Evolutionary conservation across 83 land plant species (phyloP).

Genomic region (Larix sibirica): DNA sequence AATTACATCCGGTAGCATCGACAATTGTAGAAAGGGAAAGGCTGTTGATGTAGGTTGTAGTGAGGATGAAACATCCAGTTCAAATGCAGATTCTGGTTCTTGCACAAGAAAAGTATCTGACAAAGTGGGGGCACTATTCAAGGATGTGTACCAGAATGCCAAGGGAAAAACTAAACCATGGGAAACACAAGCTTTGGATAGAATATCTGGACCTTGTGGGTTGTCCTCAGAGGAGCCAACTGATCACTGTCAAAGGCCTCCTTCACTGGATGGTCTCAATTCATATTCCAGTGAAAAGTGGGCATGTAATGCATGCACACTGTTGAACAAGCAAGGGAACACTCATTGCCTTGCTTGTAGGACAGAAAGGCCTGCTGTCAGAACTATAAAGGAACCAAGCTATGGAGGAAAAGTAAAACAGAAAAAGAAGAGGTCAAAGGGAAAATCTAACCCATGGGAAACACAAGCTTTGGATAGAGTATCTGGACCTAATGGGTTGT

Average conservation of each 20-base stretch:
- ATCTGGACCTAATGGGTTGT: background rate
- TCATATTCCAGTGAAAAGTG: background rate
- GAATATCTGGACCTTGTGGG: background rate
- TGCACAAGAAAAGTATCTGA: conserved; percentile 21
- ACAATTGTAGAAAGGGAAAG: background rate
- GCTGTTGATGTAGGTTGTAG: background rate
- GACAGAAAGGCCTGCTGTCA: conserved; percentile 16
- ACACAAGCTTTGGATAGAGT: background rate
- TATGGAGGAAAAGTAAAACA: conserved; percentile 38
- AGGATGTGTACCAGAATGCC: conserved; percentile 76
- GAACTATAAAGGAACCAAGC: conserved; percentile 19
- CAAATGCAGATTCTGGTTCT: background rate
- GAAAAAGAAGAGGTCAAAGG: conserved; percentile 58
- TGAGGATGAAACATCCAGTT: background rate
- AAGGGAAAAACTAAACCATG: conserved; percentile 42
- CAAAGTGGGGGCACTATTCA: conserved; percentile 67
- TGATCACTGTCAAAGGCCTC: background rate
- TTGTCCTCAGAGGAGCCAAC: background rate
- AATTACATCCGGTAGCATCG: background rate
- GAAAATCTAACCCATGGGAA: conserved; percentile 21
- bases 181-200: background rate
- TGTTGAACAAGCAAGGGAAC: conserved; percentile 11
- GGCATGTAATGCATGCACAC: conserved; percentile 9
- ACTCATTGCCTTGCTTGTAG: conserved; percentile 34
- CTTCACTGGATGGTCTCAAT: background rate